Evolutionary conservation across 2,329 filamentous ascomycete genomes (phyloP).

Genomic region (Diplodia corticola): DNA sequence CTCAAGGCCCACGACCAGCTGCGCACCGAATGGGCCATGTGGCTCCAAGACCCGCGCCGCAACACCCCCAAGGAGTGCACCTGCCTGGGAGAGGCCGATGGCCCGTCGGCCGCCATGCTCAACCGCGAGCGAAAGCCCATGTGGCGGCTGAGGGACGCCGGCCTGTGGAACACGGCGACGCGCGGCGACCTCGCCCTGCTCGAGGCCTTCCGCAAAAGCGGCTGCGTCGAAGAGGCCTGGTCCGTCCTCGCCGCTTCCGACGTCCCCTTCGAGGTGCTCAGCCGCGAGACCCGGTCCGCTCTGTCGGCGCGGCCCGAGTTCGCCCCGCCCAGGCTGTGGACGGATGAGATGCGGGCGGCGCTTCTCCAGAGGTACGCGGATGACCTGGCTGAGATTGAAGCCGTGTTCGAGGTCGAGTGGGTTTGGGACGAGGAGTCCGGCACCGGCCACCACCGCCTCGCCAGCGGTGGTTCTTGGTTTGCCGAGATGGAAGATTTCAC

Average conservation of each 20-base stretch:
- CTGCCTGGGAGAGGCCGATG: not conserved
- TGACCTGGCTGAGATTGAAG: not conserved
- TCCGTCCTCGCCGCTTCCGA: not conserved
- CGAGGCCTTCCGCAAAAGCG: not conserved
- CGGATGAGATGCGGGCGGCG: not conserved
- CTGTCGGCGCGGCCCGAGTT: slow-evolving; percentile 7
- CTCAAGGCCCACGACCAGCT: not conserved
- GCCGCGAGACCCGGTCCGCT: not conserved
- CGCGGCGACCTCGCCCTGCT: not conserved
- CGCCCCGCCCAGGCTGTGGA: not conserved
- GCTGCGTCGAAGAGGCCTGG: not conserved
- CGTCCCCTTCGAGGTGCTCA: not conserved
- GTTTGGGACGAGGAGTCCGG: not conserved
- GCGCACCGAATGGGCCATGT: not conserved
- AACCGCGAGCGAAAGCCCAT: not conserved
- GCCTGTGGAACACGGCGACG: not conserved
- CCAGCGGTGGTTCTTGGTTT: not conserved
- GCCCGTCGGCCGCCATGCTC: too few relatives aligned
- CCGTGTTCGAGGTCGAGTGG: slow-evolving; percentile 1
- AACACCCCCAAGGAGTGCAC: not conserved
- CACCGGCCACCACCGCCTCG: not conserved
- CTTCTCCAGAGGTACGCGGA: not conserved
- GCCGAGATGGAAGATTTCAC: not conserved
- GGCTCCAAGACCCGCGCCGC: not conserved
- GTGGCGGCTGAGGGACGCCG: not conserved